Conservation (phyloP, 371 early-diverging fungal species). For the Nematocida displodere region DNA sequence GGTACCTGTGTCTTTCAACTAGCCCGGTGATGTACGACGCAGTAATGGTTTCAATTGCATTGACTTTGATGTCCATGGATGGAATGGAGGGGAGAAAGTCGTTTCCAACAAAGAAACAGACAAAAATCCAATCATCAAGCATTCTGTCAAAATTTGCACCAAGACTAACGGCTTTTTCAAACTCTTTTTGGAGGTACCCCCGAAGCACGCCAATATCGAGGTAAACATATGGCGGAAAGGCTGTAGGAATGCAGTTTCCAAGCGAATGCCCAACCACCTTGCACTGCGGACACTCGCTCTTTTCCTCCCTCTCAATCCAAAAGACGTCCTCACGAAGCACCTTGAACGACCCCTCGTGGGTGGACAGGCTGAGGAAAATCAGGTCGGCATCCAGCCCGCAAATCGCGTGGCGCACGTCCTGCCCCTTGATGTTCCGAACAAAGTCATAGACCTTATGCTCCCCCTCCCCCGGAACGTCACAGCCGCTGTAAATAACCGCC, state of each 20-base stretch:
- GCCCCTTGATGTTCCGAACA: slow-evolving; percentile 75
- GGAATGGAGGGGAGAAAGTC: slow-evolving; percentile 97
- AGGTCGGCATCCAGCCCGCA: slow-evolving; percentile 97
- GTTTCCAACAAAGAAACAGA: slow-evolving; percentile 97
- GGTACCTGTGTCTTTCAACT: slow-evolving; percentile 32
- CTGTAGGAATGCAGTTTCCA: slow-evolving; percentile 67
- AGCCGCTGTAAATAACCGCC: slow-evolving; percentile 76
- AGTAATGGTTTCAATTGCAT: slow-evolving; percentile 75
- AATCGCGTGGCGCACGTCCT: slow-evolving; percentile 79
- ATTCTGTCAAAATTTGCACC: slow-evolving; percentile 79
- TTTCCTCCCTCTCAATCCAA: slow-evolving; percentile 68
- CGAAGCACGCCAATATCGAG: slow-evolving; percentile 55
- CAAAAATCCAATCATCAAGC: slow-evolving; percentile 93
- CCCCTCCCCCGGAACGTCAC: slow-evolving; percentile 95
- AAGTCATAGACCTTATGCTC: slow-evolving; percentile 99
- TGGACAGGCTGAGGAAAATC: slow-evolving; percentile 93
- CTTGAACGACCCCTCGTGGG: slow-evolving; percentile 88
- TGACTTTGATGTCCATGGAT: slow-evolving; percentile 87
- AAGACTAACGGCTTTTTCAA: slow-evolving; percentile 59
- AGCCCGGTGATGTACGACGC: slow-evolving; percentile 42
- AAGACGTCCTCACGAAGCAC: slow-evolving; percentile 92
- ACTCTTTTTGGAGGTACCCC: slow-evolving; percentile 36
- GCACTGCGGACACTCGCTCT: slow-evolving; percentile 72
- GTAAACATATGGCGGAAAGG: slow-evolving; percentile 52
- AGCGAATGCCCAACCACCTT: slow-evolving; percentile 75